A percentile compares a stretch with the other conserved stretches of the same genome.
These are phyloP conservation scores for Flaveria trinervia DNA, from an alignment of 129 eudicot genomes.

Conservation along the genomic window DNA sequence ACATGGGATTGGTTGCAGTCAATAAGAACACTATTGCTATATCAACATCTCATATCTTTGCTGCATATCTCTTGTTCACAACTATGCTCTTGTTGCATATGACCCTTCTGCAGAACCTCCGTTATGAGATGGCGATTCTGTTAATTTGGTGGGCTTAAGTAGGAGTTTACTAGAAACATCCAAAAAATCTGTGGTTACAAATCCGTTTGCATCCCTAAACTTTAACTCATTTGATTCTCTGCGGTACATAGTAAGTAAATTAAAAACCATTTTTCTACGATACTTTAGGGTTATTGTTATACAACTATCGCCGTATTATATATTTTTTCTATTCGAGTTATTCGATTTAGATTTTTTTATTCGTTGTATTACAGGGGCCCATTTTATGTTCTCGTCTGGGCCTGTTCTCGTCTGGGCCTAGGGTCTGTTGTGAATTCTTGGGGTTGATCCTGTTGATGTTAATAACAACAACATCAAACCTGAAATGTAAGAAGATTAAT, in stretches of 20 bases:
- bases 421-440: no score
- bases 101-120: conserved; percentile 91
- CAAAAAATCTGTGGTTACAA: conserved; percentile 77
- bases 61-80: conserved; percentile 92
- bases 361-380: no score
- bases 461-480: no score
- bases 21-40: conserved; percentile 90
- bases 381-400: no score
- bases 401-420: no score
- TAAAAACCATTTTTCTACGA: no score
- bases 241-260: conserved; percentile 42
- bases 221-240: conserved; percentile 74
- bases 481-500: no score
- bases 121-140: conserved; percentile 77
- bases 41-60: conserved; percentile 80
- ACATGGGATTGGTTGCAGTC: conserved; percentile 77
- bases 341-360: no score
- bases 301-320: no score
- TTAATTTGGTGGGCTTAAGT: conserved; percentile 80
- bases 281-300: no score
- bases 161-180: conserved; percentile 87
- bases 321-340: no score
- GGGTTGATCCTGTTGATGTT: no score
- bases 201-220: conserved; percentile 78
- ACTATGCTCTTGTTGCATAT: conserved; percentile 86